Evolutionary conservation across 2,329 filamentous ascomycete species (phyloP), one percentile per base, ranked within the genome.

Genomic region (Hypoxylon sp.): DNA sequence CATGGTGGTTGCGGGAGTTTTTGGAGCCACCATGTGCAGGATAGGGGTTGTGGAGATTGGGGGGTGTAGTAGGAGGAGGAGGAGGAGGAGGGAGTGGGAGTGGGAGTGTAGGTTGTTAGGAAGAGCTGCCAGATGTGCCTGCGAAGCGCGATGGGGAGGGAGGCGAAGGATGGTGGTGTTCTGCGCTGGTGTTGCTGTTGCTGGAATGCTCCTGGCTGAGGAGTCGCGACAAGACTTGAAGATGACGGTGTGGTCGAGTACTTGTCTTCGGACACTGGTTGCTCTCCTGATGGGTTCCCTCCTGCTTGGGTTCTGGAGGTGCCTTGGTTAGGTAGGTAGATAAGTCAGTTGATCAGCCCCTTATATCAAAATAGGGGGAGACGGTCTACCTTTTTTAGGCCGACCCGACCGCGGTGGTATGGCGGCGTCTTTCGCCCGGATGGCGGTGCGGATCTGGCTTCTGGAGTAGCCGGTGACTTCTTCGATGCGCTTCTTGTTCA

Each of bases 371-470:
- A 43, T 38, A 4, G 15, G 21, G 29, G 26, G 31, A 35, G 20
- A 19, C 5, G 19, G 23, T n/a, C 2, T 35, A 66, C 62, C 38
- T 55, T 47, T 61, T 8, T 58, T 64, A n/a, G 64, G 64, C 4
- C 65, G 60, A 3, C 65, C 64, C 1, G 62, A 47, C 3, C 64
- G 57, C 38, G 36, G 61, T 3, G 55, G 53, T 3, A 64, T 48
- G 6, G 56, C 53, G 13, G 63, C 59, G 17, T 59, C 41, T 27
- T 57, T 44, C 23, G 65, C 64, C 12, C 58, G 52, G 13, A 66
- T 51, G 19, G 65, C 65, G 7, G 62, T 64, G 38, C 58, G 48
- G 44, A 67, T 65, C 58, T 67, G 64, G 40, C 61, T 62, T n/a
- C 47, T 41, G 38, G 65, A 63, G 43, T 65, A 67, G 32, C 63